Evolutionary conservation across 805 yeast species (phyloP), one percentile per base, ranked within the genome.

Genomic region (Metschnikowia peoriensis): DNA sequence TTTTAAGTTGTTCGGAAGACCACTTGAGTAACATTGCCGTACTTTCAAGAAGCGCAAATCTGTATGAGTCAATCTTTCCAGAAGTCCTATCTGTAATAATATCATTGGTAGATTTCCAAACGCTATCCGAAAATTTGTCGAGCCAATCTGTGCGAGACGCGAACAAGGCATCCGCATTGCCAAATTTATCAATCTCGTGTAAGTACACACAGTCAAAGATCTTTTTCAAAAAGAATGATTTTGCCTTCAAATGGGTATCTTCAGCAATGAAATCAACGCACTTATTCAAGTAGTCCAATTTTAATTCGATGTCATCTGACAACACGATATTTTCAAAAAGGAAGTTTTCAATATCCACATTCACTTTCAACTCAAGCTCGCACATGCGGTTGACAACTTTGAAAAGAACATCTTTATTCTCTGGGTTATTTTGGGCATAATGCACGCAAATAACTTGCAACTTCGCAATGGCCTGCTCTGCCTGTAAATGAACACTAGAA

Each of bases 1-100:
- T 86, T 7, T 79, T 71, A 28, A 89, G 77, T 10, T 76, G 68
- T 0, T 71, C 67, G 0, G 96, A 84, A 1, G 88, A 84, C 69
- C 83, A 81, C 62, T 85, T 84, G 28, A 91, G 81, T 42, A 94
- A 70, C 42, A 87, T 70, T 0, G 97, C 84, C 0, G 98, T 87
- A 64, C 91, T 68, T 59, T 92, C 96, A 22, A 94, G 74, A 8
- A 93, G 71, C 53, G 89, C 94, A 56, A 88, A 81, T 52, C 96
- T 76, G 68, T 82, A 86, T 38, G 79, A 75, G 63, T 94, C 97
- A 57, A 84, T 77, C 4, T 84, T 76, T 2, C 93, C 94, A 1
- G 90, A 79, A 14, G 83, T 76, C 54, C 79, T 78, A 52, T 75
- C 75, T 6, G 80, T 73, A 38, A 78, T 73, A 51, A 75, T 66